phyloP scores from a whole-genome alignment of 495 filamentous ascomycete genomes.

The Neurospora discreta region DNA sequence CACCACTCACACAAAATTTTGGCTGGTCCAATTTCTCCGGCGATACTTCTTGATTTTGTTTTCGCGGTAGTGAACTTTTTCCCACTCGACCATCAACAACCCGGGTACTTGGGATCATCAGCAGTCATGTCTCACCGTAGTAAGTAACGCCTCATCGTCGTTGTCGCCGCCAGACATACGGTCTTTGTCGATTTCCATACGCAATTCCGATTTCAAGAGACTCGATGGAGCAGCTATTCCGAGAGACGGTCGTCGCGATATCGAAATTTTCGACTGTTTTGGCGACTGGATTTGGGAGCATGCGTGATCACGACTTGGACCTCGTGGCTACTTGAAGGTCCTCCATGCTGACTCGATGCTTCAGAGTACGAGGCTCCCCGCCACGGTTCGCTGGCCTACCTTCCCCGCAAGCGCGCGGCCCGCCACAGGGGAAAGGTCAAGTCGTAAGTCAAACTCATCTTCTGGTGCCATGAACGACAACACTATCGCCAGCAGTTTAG shows the following conservation, averaged over 20 bases:
- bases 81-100: slow-evolving; percentile 14
- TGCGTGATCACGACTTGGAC: not conserved
- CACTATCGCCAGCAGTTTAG: not conserved
- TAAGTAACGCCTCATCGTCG: slow-evolving; percentile 11
- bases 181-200: not conserved
- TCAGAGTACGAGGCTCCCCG: slow-evolving; percentile 85
- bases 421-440: slow-evolving; percentile 97
- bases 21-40: slow-evolving; percentile 10
- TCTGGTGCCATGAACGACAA: not conserved
- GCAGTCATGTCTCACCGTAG: slow-evolving; percentile 28
- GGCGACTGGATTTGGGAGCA: not conserved
- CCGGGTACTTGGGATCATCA: slow-evolving; percentile 13
- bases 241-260: not conserved
- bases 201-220: not conserved
- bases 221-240: not conserved
- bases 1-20: slow-evolving; percentile 22
- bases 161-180: not conserved
- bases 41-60: slow-evolving; percentile 11
- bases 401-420: slow-evolving; percentile 94
- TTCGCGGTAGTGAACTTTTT: slow-evolving; percentile 14
- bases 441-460: slow-evolving; percentile 50
- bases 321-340: not conserved
- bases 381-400: slow-evolving; percentile 94
- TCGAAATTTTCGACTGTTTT: not conserved
- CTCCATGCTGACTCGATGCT: slow-evolving; percentile 31